phyloP scores from a whole-genome alignment of 768 basidiomycete genomes.

The Trametes elegans region DNA sequence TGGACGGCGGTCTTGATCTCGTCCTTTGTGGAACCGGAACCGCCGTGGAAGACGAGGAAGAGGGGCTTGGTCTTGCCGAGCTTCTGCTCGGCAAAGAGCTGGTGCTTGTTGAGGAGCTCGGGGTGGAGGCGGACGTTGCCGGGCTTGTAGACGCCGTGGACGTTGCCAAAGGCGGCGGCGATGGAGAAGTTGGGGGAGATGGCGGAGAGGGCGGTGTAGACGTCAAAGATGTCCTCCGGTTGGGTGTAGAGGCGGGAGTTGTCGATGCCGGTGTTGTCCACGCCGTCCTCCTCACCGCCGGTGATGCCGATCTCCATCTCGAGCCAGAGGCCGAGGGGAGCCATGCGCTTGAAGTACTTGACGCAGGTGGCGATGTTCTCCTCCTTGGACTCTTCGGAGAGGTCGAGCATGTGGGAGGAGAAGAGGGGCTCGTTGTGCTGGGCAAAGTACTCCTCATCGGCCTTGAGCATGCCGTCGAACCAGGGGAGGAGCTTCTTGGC shows the following conservation, averaged over 20 bases:
- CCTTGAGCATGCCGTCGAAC: slow-evolving; percentile 99
- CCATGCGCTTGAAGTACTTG: slow-evolving; percentile 95
- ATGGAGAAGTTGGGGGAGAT: slow-evolving; percentile 95
- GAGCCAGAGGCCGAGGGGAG: slow-evolving; percentile 88
- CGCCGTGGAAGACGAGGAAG: slow-evolving; percentile 99
- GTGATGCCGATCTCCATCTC: slow-evolving; percentile 99
- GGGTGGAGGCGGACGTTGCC: slow-evolving; percentile 96
- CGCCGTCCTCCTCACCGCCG: slow-evolving; percentile 99
- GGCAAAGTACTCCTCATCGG: slow-evolving; percentile 92
- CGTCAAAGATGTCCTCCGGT: slow-evolving; percentile 92
- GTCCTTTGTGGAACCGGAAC: slow-evolving; percentile 94
- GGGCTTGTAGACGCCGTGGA: slow-evolving; percentile 99
- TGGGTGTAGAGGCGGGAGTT: slow-evolving; percentile 95
- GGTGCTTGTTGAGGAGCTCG: slow-evolving; percentile 90
- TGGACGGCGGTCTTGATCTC: slow-evolving; percentile 91
- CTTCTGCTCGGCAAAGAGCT: slow-evolving; percentile 69
- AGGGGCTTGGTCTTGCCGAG: slow-evolving; percentile 72
- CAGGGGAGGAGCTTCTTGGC: slow-evolving; percentile 97
- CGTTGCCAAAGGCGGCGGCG: slow-evolving; percentile 98
- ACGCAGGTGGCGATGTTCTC: slow-evolving; percentile 93
- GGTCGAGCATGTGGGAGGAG: slow-evolving; percentile 98
- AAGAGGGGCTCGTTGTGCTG: slow-evolving; percentile 84
- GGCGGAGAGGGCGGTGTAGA: slow-evolving; percentile 77
- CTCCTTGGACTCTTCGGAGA: slow-evolving; percentile 89
- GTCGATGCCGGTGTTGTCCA: slow-evolving; percentile 96